These are phyloP conservation scores for Fusarium cicatricum DNA, from an alignment of 2,329 filamentous ascomycete species.

Conservation along the genomic window DNA sequence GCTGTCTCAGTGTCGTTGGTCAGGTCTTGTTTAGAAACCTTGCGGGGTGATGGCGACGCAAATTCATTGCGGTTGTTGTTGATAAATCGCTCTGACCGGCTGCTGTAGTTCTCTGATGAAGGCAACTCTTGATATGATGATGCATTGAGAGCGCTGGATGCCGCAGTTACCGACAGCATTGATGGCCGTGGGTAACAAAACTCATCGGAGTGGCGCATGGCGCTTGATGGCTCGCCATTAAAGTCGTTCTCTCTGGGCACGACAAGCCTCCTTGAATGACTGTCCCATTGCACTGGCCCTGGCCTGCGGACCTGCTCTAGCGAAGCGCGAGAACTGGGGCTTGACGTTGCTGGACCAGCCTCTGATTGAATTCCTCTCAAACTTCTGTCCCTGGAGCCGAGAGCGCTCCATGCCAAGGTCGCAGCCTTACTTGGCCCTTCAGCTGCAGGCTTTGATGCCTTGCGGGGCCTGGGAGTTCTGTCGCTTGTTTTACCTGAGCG, in stretches of 20 bases:
- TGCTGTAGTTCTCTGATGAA: slow-evolving; percentile 25
- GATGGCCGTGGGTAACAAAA: slow-evolving; percentile 51
- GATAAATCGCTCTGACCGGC: slow-evolving; percentile 26
- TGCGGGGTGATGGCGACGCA: slow-evolving; percentile 25
- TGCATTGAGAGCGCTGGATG: slow-evolving; percentile 61
- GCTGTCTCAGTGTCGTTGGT: slow-evolving; percentile 22
- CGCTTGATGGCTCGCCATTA: slow-evolving; percentile 43
- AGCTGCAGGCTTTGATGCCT: slow-evolving; percentile 51
- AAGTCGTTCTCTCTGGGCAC: slow-evolving; percentile 47
- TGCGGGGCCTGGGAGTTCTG: slow-evolving; percentile 51
- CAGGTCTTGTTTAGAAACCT: slow-evolving; percentile 27
- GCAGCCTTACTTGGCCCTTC: slow-evolving; percentile 71
- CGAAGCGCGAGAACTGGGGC: slow-evolving; percentile 36
- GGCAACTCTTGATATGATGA: slow-evolving; percentile 39
- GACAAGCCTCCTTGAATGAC: slow-evolving; percentile 61
- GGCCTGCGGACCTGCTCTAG: slow-evolving; percentile 47
- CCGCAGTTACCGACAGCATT: slow-evolving; percentile 62
- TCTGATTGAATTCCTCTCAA: slow-evolving; percentile 41
- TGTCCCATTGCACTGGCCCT: slow-evolving; percentile 60
- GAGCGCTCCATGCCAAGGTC: slow-evolving; percentile 66
- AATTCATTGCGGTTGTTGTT: slow-evolving; percentile 12
- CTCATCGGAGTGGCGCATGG: slow-evolving; percentile 52
- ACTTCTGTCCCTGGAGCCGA: slow-evolving; percentile 52
- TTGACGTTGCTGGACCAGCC: slow-evolving; percentile 27
- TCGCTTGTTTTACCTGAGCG: slow-evolving; percentile 58